These are phyloP conservation scores for Scleroderma bovista DNA, from an alignment of 768 basidiomycete species.

Conservation along the genomic window DNA sequence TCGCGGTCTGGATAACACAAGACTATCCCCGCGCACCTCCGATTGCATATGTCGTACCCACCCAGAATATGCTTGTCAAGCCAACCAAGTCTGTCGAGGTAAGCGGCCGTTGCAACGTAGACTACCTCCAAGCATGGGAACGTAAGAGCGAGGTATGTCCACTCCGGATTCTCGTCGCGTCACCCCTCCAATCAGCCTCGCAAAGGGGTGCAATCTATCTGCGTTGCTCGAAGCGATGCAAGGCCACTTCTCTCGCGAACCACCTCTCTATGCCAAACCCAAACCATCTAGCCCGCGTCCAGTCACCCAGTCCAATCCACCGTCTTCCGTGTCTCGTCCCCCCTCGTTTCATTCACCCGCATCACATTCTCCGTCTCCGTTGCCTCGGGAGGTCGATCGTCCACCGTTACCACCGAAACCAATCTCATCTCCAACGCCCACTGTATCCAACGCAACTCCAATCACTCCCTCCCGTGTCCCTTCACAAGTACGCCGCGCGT, in stretches of 20 bases:
- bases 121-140: conserved; percentile 74
- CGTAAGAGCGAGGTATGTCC: conserved; percentile 74
- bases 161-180: conserved; percentile 2
- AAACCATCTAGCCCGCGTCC: conserved; percentile 26
- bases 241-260: conserved; percentile 74
- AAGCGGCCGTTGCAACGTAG: conserved; percentile 64
- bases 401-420: conserved; percentile 39
- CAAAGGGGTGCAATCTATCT: conserved; percentile 71
- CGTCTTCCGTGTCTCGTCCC: conserved; percentile 13
- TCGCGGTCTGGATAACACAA: conserved; percentile 81
- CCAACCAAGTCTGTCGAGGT: conserved; percentile 72
- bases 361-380: conserved; percentile 17
- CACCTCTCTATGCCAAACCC: conserved; percentile 88
- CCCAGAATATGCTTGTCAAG: conserved; percentile 83
- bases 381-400: conserved; percentile 21
- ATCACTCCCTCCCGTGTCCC: conserved; percentile 3
- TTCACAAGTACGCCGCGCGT: conserved; percentile 17
- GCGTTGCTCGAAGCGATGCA: conserved; percentile 74
- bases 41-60: conserved; percentile 88
- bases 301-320: conserved; percentile 17
- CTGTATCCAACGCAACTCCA: conserved; percentile 1
- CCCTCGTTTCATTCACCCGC: conserved; percentile 3
- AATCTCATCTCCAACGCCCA: conserved; percentile 9
- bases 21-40: conserved; percentile 84
- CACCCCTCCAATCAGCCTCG: conserved; percentile 7